Percentiles rank a stretch among this genome's conserved stretches.
Conservation (phyloP, 2,329 filamentous ascomycete genomes). For the Cytospora mali region DNA sequence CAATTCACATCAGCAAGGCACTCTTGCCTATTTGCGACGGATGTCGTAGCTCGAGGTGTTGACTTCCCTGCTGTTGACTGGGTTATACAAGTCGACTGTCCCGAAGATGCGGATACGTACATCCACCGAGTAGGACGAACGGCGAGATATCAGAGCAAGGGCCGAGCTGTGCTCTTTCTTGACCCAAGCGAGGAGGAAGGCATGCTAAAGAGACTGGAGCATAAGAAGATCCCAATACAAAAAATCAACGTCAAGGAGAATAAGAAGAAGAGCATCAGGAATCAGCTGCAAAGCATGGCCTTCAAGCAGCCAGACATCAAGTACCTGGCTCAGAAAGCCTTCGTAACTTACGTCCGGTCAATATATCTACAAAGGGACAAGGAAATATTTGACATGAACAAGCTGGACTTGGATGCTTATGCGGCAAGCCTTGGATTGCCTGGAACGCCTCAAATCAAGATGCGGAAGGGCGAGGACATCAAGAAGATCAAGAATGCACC, state of each 20-base stretch:
- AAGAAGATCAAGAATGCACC: slow-evolving; percentile 88
- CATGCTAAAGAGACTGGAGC: slow-evolving; percentile 83
- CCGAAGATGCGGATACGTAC: slow-evolving; percentile 95
- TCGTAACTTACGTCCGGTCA: slow-evolving; percentile 85
- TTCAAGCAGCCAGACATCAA: slow-evolving; percentile 94
- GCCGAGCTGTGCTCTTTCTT: slow-evolving; percentile 85
- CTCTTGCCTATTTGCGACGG: slow-evolving; percentile 90
- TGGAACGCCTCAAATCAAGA: slow-evolving; percentile 90
- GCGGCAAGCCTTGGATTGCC: slow-evolving; percentile 85
- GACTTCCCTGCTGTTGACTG: slow-evolving; percentile 98
- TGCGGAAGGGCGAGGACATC: slow-evolving; percentile 84
- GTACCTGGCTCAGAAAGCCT: slow-evolving; percentile 94
- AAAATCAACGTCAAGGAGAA: slow-evolving; percentile 84
- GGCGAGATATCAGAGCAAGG: slow-evolving; percentile 87
- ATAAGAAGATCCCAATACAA: slow-evolving; percentile 87
- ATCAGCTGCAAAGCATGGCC: slow-evolving; percentile 89
- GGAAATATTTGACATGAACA: slow-evolving; percentile 82
- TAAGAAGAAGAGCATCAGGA: slow-evolving; percentile 84
- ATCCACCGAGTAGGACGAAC: slow-evolving; percentile 95
- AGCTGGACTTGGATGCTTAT: slow-evolving; percentile 83
- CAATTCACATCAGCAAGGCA: slow-evolving; percentile 80
- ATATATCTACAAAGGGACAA: slow-evolving; percentile 89
- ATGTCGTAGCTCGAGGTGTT: slow-evolving; percentile 89
- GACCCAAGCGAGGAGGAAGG: slow-evolving; percentile 90
- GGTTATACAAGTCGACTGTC: slow-evolving; percentile 98